Base-by-base conservation (phyloP, 2,329 filamentous ascomycete species). In the Xylariaceae sp. region DNA sequence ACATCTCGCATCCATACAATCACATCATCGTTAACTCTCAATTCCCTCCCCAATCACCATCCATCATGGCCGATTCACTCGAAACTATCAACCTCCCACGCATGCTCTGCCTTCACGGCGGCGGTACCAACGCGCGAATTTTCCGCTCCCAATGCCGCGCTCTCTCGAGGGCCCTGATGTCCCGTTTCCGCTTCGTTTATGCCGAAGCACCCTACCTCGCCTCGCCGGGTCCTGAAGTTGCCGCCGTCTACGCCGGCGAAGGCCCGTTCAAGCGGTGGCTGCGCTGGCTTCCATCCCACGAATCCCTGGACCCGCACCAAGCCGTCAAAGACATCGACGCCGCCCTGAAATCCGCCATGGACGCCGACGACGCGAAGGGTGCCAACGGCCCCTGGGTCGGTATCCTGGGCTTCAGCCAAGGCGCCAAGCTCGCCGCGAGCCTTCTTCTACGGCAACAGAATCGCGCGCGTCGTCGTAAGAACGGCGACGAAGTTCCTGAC, bases 71-170 rank as follows among this genome's bases (percentile, higher is more conserved):
- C 51, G 10, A 15, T 42, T 47, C 48, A 58, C 50, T 63, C 62
- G 60, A 44, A 47, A 11, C 51, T 42, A 54, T 18, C 37, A 59
- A 71, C 60, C 76, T 80, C 34, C 88, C 88, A 2, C 86, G 88
- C 60, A 84, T 92, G 66, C 85, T 92, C 66, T 92, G 88, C 74
- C 84, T 92, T n/a, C 89, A 92, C 73, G 89, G 89, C 70, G 89
- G 88, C 67, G 89, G 89, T 62, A 85, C 87, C 64, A 91, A 88
- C 68, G 85, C 81, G n/a, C 70, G 78, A 47, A 83, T 91, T 71
- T 92, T 92, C 76, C 76, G 80, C 62, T 72, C 81, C 9, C 89
- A 92, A 75, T 84, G 85, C 66, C 88, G 89, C 62, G 76, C 76
- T 63, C 66, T 83, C 56, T 64, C 70, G 35, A 71, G 69, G 30